These are phyloP conservation scores for Lentinula sp. DNA, from an alignment of 768 basidiomycete species.

Conservation along the genomic window DNA sequence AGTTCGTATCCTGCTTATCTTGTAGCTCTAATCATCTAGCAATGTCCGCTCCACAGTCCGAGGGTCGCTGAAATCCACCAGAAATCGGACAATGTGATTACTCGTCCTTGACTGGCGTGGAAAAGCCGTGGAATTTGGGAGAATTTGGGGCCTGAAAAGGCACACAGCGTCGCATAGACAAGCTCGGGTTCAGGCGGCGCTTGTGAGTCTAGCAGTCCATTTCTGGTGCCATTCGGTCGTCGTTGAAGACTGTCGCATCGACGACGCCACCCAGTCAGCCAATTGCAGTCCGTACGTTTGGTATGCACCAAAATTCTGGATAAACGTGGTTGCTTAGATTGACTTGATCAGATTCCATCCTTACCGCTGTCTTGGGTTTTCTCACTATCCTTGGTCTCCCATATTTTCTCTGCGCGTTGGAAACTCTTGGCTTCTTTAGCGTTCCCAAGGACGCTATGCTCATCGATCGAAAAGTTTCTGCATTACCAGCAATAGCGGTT, in stretches of 20 bases:
- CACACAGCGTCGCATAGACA: neutral
- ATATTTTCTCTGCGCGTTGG: slow-evolving; percentile 7
- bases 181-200: neutral
- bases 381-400: slow-evolving; percentile 15
- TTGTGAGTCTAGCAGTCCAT: neutral
- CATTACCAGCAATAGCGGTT: slow-evolving; percentile 16
- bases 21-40: neutral
- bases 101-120: neutral
- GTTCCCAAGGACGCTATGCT: slow-evolving; percentile 25
- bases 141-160: neutral
- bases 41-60: neutral
- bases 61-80: neutral
- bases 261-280: neutral
- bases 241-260: neutral
- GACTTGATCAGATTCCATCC: slow-evolving; percentile 29
- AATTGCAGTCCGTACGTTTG: neutral
- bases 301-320: neutral
- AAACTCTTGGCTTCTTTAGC: slow-evolving; percentile 19
- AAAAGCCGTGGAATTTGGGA: neutral
- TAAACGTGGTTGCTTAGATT: slow-evolving; percentile 20
- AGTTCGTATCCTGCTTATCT: neutral
- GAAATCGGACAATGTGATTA: neutral
- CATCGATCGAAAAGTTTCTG: slow-evolving; percentile 22
- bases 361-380: slow-evolving; percentile 36
- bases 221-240: no score